Percentiles rank a stretch among this genome's conserved stretches.
Evolutionary conservation across 805 yeast genomes (phyloP).

Genomic region (Scheffersomyces ergatensis): DNA sequence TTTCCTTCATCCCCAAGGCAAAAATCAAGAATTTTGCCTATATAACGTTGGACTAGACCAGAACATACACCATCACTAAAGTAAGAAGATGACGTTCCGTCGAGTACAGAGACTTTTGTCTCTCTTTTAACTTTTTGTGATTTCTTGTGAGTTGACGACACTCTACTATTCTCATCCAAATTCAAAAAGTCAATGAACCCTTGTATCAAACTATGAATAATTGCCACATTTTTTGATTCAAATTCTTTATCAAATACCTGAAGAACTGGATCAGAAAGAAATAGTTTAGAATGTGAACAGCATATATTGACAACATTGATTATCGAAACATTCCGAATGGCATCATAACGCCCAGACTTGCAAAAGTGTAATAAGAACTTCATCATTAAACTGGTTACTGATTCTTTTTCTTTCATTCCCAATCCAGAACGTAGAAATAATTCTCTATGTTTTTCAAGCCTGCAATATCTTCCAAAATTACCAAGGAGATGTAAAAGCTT

Average conservation of each 20-base stretch:
- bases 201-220: constrained; percentile 52
- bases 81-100: constrained; percentile 48
- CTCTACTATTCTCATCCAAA: constrained; percentile 44
- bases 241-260: constrained; percentile 52
- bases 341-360: constrained; percentile 21
- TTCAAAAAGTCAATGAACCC: constrained; percentile 58
- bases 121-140: constrained; percentile 18
- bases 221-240: constrained; percentile 28
- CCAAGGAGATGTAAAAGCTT: constrained; percentile 66
- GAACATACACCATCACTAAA: constrained; percentile 72
- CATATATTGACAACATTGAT: constrained; percentile 60
- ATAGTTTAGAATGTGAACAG: constrained; percentile 62
- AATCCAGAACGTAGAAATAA: constrained; percentile 38
- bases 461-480: constrained; percentile 66
- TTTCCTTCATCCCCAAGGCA: constrained; percentile 48
- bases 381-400: constrained; percentile 55
- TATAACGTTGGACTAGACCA: constrained; percentile 64
- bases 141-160: not conserved
- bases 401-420: constrained; percentile 49
- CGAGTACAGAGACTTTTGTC: constrained; percentile 50
- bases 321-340: constrained; percentile 50
- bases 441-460: constrained; percentile 47
- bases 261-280: constrained; percentile 54
- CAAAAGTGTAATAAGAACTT: constrained; percentile 60
- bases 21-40: constrained; percentile 44